Evolutionary conservation across 495 filamentous ascomycete species (phyloP).

Genomic region (Aspergillus affinis): DNA sequence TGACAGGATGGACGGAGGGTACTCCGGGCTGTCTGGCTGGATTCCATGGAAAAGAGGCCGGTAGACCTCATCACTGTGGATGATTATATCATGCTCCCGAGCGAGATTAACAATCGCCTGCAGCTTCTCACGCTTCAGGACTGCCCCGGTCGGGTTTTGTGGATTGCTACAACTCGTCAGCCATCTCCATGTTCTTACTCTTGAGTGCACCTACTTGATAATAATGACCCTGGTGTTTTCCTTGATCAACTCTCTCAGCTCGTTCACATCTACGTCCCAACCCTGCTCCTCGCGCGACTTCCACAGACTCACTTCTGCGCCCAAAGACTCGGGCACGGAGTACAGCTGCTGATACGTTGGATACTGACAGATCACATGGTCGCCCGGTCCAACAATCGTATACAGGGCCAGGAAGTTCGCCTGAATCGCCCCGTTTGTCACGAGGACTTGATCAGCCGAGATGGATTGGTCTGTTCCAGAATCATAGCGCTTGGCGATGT

Average conservation of each 20-base stretch:
- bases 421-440: conserved; percentile 73
- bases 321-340: conserved; percentile 65
- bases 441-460: conserved; percentile 61
- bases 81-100: conserved; percentile 52
- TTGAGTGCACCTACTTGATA: conserved; percentile 43
- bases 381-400: conserved; percentile 65
- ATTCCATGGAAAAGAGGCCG: conserved; percentile 74
- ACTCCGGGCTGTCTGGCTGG: conserved; percentile 20
- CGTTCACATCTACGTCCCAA: conserved; percentile 61
- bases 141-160: conserved; percentile 76
- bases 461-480: conserved; percentile 37
- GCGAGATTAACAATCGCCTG: conserved; percentile 60
- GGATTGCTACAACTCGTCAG: conserved; percentile 57
- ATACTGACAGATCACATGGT: conserved; percentile 80
- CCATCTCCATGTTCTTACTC: not conserved
- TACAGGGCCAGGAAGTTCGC: conserved; percentile 76
- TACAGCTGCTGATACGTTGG: conserved; percentile 85
- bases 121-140: conserved; percentile 56
- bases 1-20: conserved; percentile 63
- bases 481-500: conserved; percentile 46
- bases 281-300: conserved; percentile 57
- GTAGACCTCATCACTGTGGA: conserved; percentile 79
- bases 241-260: conserved; percentile 60
- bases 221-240: conserved; percentile 68
- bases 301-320: conserved; percentile 78